Base-by-base conservation (phyloP, 257 asterid species). In the Plantago elongata region DNA sequence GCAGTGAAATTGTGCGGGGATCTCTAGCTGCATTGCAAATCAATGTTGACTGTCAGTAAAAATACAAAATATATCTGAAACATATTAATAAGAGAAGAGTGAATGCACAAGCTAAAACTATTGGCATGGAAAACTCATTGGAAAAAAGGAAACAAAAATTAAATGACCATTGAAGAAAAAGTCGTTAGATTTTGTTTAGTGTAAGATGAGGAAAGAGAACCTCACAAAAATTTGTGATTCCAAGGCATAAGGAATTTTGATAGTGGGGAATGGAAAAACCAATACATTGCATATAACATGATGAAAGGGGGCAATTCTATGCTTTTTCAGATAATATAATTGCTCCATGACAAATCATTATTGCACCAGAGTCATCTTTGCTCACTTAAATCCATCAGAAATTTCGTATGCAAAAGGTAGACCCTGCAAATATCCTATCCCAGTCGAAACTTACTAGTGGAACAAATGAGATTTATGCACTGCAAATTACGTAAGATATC, bases 1-100 rank as follows among this genome's bases (percentile, higher is more conserved):
- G 71, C 96, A 89, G 51, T 89, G 97, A 64, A 74, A 67, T 70
- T 87, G 92, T 45, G 96, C 95, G 17, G 99, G 97, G 64, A 78
- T 73, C 59, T 87, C 99, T 74, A 93, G 94, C 99, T 93, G 97
- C 81, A 78, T 48, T 54, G 76, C 38, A 68, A 61, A 63, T 60
- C 63, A 79, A 48, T 49, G 40, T 65, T 45, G 49, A 65, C 38
- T 30, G 14, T 18, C 37, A 18, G 46, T 57, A 47, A 42, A 56
- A 54, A 49, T 50, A 62, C 59, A 63, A 3, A 72, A 48, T 43
- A 66, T 18, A 60, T 29, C 52, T 18, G 37, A 57, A 16, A 27
- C 17, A 37, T 29, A n/a, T 9, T 9, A 45, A 57, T n/a, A 55
- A 37, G 56, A 37, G 56, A 63, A 75, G 11, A 56, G 47, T 37